Percentiles rank a stretch among this genome's conserved stretches.
Evolutionary conservation across 192 early-diverging fungal genomes (phyloP).

Genomic region (Haplosporangium gracile): DNA sequence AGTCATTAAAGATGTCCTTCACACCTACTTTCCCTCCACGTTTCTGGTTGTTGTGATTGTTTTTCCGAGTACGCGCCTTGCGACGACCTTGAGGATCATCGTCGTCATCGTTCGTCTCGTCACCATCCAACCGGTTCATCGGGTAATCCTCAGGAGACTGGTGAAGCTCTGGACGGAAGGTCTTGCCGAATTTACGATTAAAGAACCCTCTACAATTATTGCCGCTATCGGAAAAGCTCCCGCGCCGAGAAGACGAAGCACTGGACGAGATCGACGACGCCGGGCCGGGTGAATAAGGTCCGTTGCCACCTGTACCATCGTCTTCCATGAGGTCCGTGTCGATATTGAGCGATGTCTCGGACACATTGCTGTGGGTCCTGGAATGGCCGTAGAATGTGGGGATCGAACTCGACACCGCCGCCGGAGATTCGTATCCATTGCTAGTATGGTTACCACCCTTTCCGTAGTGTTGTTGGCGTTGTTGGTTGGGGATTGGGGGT

Average conservation of each 20-base stretch:
- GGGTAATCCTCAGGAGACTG: slow-evolving; percentile 34
- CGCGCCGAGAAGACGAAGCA: slow-evolving; percentile 32
- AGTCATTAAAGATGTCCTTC: slow-evolving; percentile 42
- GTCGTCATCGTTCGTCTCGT: background rate
- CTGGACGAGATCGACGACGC: slow-evolving; percentile 21
- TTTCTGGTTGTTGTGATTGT: background rate
- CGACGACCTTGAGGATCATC: slow-evolving; percentile 7
- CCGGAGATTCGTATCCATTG: slow-evolving; percentile 31
- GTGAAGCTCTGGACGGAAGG: slow-evolving; percentile 44
- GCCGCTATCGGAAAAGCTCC: slow-evolving; percentile 38
- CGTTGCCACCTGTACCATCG: background rate
- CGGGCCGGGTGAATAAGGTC: slow-evolving; percentile 23
- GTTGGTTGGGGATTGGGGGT: slow-evolving; percentile 25
- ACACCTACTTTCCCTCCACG: slow-evolving; percentile 10
- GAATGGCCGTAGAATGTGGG: slow-evolving; percentile 38
- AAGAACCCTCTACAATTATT: slow-evolving; percentile 32
- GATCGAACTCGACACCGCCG: slow-evolving; percentile 24
- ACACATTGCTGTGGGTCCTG: slow-evolving; percentile 42
- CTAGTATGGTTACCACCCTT: slow-evolving; percentile 5
- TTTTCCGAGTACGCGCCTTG: background rate
- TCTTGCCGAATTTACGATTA: slow-evolving; percentile 30
- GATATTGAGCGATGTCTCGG: slow-evolving; percentile 49
- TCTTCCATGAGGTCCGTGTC: slow-evolving; percentile 20
- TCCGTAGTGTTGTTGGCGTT: slow-evolving; percentile 23
- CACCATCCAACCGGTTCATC: slow-evolving; percentile 13